Evolutionary conservation across 176 grass and related monocot genomes (phyloP).

Genomic region (Lolium perenne): DNA sequence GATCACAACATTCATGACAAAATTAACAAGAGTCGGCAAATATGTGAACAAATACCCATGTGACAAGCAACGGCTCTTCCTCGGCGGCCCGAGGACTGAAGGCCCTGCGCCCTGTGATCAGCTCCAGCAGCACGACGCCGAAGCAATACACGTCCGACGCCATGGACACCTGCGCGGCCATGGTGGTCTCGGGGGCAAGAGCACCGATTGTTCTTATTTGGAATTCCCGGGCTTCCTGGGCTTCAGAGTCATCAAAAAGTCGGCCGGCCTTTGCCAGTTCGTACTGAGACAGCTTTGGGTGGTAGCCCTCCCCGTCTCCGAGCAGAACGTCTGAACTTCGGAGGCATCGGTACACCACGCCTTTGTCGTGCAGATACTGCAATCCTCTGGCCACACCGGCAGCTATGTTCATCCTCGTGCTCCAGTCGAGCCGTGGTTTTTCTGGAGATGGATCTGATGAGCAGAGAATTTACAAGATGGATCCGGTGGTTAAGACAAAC

Average conservation of each 20-base stretch:
- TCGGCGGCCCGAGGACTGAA: not conserved
- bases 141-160: not conserved
- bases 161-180: no score
- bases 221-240: no score
- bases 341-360: not conserved
- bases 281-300: not conserved
- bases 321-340: not conserved
- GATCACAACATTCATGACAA: not conserved
- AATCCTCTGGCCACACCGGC: not conserved
- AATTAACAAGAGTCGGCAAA: not conserved
- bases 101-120: not conserved
- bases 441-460: not conserved
- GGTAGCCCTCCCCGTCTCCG: not conserved
- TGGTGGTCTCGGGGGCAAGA: not conserved
- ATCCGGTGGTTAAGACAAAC: not conserved
- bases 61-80: not conserved
- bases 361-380: not conserved
- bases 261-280: not conserved
- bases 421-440: not conserved
- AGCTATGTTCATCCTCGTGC: constrained; percentile 1
- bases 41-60: not conserved
- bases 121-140: not conserved
- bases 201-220: no score
- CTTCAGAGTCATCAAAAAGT: not conserved
- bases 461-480: not conserved